Evolutionary conservation across 768 basidiomycete genomes (phyloP), one percentile per base, ranked within the genome.

Genomic region (Pholiota conissans): DNA sequence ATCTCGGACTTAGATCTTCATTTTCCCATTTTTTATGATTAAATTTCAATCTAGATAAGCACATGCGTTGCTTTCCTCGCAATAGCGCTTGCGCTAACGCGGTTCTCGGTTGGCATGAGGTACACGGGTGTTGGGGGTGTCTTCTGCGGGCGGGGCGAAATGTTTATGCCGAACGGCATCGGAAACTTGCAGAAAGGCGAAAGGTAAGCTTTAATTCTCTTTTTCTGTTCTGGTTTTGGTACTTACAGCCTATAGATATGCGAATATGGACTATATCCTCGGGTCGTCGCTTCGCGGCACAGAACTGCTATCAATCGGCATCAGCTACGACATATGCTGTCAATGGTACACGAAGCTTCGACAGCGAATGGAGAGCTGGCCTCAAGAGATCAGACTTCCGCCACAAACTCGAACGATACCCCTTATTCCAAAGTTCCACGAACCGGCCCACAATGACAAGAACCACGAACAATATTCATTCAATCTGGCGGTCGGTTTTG

Each of bases 291-390:
- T 63, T 16, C 51, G 34, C 18, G 18, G 14, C 20, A 28, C 37
- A 13, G 26, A 13, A 13, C 20, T 53, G 13, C 22, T 30, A 8
- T 22, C 35, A 3, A 37, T 63, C 16, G 8, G 56, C 0, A 53
- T 61, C 29, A 65, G 65, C n/a, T 75, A 73, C 57, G 73, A 73
- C 59, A 72, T 74, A n/a, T 58, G 57, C 7, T 72, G 73, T 57
- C 69, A 71, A 26, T 74, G 65, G 61, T 65, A 9, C 40, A 58
- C 60, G 29, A 65, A 71, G 9, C 57, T 74, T 2, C 26, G 18
- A 26, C 34, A 28, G 13, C 64, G 69, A 9, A 56, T 71, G 28
- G 30, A 27, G 0, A 11, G 26, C 5, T 49, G 32, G 37, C 58
- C 40, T n/a, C 0, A 4, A 13, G 54, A 56, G 2, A 9, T 62